Conservation (phyloP, 2,329 filamentous ascomycete species). For the Amylocarpus encephaloides region DNA sequence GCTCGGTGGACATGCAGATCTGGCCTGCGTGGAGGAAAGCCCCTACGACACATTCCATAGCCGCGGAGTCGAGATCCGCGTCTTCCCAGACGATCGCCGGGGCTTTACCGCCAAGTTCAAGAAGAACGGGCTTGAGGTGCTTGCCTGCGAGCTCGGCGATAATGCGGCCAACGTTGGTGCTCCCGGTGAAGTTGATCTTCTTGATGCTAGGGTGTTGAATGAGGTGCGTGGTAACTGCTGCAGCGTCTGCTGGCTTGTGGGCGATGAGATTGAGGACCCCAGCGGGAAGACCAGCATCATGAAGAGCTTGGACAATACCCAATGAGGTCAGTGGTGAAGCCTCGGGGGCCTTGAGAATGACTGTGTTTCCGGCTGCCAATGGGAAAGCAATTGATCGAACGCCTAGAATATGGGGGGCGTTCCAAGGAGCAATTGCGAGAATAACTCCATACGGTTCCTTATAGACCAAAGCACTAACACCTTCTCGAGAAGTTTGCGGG, state of each 20-base stretch:
- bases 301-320: slow-evolving; percentile 56
- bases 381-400: slow-evolving; percentile 52
- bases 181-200: slow-evolving; percentile 85
- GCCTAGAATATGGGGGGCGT: slow-evolving; percentile 51
- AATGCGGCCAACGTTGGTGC: slow-evolving; percentile 65
- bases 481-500: slow-evolving; percentile 37
- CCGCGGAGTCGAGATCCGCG: slow-evolving; percentile 68
- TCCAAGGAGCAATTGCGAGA: slow-evolving; percentile 76
- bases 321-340: slow-evolving; percentile 57
- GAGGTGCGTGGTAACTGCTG: slow-evolving; percentile 58
- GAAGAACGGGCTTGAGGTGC: slow-evolving; percentile 69
- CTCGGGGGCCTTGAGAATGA: slow-evolving; percentile 67
- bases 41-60: slow-evolving; percentile 59
- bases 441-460: slow-evolving; percentile 76
- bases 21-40: slow-evolving; percentile 71
- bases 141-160: slow-evolving; percentile 65
- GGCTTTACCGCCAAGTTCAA: slow-evolving; percentile 81
- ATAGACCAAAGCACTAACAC: slow-evolving; percentile 55
- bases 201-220: slow-evolving; percentile 62
- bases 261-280: slow-evolving; percentile 72
- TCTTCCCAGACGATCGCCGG: slow-evolving; percentile 74
- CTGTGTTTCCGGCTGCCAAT: slow-evolving; percentile 72
- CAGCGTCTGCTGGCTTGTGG: slow-evolving; percentile 57
- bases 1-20: slow-evolving; percentile 81
- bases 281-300: slow-evolving; percentile 68